Evolutionary conservation across 2,329 filamentous ascomycete species (phyloP).

Genomic region (Penicillium aurantiogriseum): DNA sequence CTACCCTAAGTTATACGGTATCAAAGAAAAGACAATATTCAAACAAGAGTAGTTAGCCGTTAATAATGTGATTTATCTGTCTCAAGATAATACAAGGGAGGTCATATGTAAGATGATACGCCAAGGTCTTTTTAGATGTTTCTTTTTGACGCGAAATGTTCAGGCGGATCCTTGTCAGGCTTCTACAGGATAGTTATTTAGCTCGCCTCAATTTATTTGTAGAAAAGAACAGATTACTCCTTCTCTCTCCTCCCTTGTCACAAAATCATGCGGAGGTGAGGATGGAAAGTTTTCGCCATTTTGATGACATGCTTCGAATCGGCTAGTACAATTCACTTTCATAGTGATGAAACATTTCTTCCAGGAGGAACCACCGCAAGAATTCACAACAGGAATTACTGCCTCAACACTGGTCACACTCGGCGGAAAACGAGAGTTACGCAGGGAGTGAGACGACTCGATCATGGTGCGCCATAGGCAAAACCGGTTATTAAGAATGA

Average conservation of each 20-base stretch:
- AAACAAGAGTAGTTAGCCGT: not conserved
- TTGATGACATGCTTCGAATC: not conserved
- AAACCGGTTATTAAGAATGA: not conserved
- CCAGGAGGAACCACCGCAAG: no score
- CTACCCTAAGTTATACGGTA: no score
- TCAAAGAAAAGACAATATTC: no score
- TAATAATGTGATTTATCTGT: not conserved
- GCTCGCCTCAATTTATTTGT: no score
- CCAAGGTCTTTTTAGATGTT: not conserved
- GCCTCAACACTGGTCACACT: no score
- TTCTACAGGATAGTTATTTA: not conserved
- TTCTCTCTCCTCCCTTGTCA: not conserved
- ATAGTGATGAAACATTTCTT: no score
- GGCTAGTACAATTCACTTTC: not conserved
- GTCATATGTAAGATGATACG: not conserved
- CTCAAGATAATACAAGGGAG: not conserved
- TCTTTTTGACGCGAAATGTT: not conserved
- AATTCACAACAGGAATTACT: no score
- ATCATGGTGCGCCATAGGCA: not conserved
- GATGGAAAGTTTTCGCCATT: not conserved
- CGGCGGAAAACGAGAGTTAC: not conserved
- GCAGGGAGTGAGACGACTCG: not conserved
- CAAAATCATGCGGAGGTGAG: not conserved
- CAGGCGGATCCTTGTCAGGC: not conserved
- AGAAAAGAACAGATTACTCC: not conserved